Conservation (phyloP, 805 yeast species). For the Zygoascus tannicola region DNA sequence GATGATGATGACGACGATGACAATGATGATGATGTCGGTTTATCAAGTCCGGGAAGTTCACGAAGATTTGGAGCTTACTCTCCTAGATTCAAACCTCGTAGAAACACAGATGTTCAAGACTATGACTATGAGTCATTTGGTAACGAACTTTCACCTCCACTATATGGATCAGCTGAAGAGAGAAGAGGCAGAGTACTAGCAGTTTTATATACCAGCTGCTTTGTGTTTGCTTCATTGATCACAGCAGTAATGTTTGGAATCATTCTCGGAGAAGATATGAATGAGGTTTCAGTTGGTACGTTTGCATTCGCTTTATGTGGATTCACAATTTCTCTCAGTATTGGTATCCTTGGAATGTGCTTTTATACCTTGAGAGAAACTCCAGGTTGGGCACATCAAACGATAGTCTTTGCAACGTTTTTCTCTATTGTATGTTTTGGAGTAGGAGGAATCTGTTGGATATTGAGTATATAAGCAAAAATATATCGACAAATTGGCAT, state of each 20-base stretch:
- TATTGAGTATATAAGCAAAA: conserved; percentile 13
- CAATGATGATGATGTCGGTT: conserved; percentile 4
- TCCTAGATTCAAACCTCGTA: conserved; percentile 11
- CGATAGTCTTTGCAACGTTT: conserved; percentile 36
- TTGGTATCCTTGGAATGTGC: conserved; percentile 37
- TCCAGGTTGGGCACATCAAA: conserved; percentile 36
- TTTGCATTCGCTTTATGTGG: conserved; percentile 32
- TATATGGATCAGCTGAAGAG: conserved; percentile 3
- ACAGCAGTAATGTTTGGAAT: conserved; percentile 39
- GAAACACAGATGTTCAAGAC: conserved; percentile 3
- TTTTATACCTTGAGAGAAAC: conserved; percentile 35
- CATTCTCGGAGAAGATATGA: conserved; percentile 28
- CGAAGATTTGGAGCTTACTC: conserved; percentile 7
- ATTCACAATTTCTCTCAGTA: conserved; percentile 33
- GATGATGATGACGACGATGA: conserved; percentile 10
- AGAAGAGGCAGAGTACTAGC: conserved; percentile 37
- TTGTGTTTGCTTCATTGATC: conserved; percentile 33
- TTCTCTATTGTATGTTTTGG: conserved; percentile 34
- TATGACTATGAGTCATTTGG: background rate
- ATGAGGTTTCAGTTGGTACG: conserved; percentile 21
- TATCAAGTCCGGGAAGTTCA: background rate
- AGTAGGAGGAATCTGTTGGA: conserved; percentile 35
- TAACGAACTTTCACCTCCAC: conserved; percentile 6
- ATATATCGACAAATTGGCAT: too few relatives aligned
- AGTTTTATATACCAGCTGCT: conserved; percentile 35